Percentiles rank a stretch among this genome's conserved stretches.
These are phyloP conservation scores for Parachaetomium inaequale DNA, from an alignment of 495 filamentous ascomycete species.

Conservation along the genomic window DNA sequence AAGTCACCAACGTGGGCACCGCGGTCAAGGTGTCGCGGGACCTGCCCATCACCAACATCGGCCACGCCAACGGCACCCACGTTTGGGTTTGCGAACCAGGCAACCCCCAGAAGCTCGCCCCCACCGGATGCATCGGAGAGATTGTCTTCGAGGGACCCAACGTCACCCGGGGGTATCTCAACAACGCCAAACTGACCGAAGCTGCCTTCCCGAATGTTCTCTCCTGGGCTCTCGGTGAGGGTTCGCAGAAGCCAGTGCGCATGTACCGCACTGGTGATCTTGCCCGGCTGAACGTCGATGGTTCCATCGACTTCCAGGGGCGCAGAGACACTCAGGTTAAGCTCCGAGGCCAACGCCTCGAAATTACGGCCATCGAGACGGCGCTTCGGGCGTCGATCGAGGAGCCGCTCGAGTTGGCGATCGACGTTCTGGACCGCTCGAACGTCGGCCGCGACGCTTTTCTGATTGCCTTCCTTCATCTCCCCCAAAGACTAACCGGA, in stretches of 20 bases:
- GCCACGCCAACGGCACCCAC: conserved; percentile 3
- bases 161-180: conserved; percentile 1
- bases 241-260: not conserved
- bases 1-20: conserved; percentile 34
- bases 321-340: conserved; percentile 30
- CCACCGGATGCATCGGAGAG: conserved; percentile 6
- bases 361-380: conserved; percentile 50
- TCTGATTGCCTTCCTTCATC: conserved; percentile 9
- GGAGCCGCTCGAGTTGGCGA: not conserved
- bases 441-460: conserved; percentile 1
- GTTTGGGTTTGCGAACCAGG: conserved; percentile 12
- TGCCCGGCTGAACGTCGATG: conserved; percentile 50
- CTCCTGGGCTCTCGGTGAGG: not conserved
- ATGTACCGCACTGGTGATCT: conserved; percentile 59
- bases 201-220: not conserved
- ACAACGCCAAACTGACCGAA: conserved; percentile 3
- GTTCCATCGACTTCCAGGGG: conserved; percentile 46
- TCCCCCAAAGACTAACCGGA: not conserved
- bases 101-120: conserved; percentile 6
- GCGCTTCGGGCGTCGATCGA: conserved; percentile 30
- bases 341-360: conserved; percentile 33
- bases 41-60: conserved; percentile 8
- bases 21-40: not conserved
- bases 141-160: conserved; percentile 11
- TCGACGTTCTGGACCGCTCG: not conserved